Base-by-base conservation (phyloP, 768 basidiomycete genomes). In the Suillus discolor region DNA sequence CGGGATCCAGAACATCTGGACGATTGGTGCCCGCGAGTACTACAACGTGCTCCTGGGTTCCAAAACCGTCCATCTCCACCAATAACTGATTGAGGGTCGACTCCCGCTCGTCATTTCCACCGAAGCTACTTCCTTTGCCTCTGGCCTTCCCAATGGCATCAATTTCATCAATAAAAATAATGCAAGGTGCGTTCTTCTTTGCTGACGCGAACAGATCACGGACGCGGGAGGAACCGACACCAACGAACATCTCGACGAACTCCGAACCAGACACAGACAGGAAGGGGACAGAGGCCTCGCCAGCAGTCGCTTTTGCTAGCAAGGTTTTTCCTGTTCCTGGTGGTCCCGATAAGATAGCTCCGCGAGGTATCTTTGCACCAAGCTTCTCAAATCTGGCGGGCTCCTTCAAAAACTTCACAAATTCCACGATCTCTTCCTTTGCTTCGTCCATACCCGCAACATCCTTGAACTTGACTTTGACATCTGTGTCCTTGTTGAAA, bases 371-470 rank as follows among this genome's bases (percentile, higher is more conserved):
- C 82, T 99, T 99, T 66, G 97, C 97, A 66, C 97, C 97, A 47
- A 99, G 87, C 70, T 89, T 94, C 80, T 98, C 94, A 81, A 97
- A 99, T 76, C 91, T 92, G 38, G 88, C 80, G 15, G 97, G 97
- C 65, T 99, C 92, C 81, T 98, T 98, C 73, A 99, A 83, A 83
- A 99, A 99, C 72, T 97, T 96, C 76, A 99, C 97, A 71, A 99
- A 99, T 77, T 99, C 97, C 94, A 99, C 97, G 71, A 99, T 97
- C 81, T 99, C 97, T 82, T 96, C 93, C 83, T 99, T 99, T 53
- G 96, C 97, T 79, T 99, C 97, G 79, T 99, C 97, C 97, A 99
- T 99, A 44, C 97, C 97, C 16, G 97, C 97, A 20, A 99, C 94
- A 75, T 99, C 96, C 80, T 89, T 89, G 82, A 99, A 99, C 77